A percentile compares a stretch with the other conserved stretches of the same genome.
Evolutionary conservation across 306 rosid genomes (phyloP).

Genomic region (Rosa lucieae): DNA sequence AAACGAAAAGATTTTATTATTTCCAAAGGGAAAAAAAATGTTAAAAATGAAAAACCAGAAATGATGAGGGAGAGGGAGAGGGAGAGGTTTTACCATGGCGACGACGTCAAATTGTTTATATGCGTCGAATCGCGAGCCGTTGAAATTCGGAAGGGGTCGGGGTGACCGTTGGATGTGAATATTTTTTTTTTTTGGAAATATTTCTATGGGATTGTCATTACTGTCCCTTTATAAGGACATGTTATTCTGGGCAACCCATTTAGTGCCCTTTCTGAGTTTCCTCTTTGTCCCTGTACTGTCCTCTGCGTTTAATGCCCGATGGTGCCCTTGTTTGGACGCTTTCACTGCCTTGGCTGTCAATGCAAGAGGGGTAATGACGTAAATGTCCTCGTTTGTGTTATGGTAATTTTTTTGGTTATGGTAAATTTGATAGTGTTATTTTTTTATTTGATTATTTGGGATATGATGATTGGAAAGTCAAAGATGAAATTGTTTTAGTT

Average conservation of each 20-base stretch:
- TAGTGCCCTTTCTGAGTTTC: slow-evolving; percentile 45
- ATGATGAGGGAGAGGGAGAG: not conserved
- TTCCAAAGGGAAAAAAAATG: not conserved
- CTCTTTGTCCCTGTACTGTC: slow-evolving; percentile 56
- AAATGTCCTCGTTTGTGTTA: not conserved
- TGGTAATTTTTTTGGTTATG: not conserved
- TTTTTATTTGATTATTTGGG: not conserved
- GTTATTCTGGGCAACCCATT: slow-evolving; percentile 43
- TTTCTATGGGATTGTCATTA: not conserved
- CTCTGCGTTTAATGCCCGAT: slow-evolving; percentile 21
- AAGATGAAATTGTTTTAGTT: not conserved
- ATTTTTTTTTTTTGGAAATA: not conserved
- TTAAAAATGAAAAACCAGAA: not conserved
- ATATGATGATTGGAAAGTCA: not conserved
- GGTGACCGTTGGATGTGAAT: slow-evolving; percentile 34
- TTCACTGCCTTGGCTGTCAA: not conserved
- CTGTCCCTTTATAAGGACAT: slow-evolving; percentile 22
- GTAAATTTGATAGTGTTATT: not conserved
- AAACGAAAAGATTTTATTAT: not conserved
- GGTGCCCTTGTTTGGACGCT: slow-evolving; percentile 24
- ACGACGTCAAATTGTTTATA: slow-evolving; percentile 29
- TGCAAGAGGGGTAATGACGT: not conserved
- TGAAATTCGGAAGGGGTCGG: not conserved
- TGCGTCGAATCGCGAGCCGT: slow-evolving; percentile 11
- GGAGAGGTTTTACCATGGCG: slow-evolving; percentile 6